Percentiles rank a stretch among this genome's conserved stretches.
Conservation (phyloP, 73 alveolate species). For the Paramecium primaurelia region DNA sequence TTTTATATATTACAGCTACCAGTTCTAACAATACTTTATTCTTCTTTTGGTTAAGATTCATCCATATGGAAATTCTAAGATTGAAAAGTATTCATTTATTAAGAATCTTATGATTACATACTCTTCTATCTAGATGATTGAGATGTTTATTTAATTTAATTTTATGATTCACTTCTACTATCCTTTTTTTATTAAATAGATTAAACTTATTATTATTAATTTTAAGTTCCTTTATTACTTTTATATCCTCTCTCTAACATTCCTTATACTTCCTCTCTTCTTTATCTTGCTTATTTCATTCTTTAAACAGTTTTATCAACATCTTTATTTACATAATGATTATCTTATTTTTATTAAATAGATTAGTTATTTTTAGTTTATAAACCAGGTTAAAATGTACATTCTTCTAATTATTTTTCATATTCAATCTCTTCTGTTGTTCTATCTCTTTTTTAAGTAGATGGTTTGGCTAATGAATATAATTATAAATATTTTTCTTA, state of each 20-base stretch:
- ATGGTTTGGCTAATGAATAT: conserved; percentile 46
- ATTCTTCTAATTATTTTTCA: conserved; percentile 54
- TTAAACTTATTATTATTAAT: not conserved
- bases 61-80: conserved; percentile 50
- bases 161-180: not conserved
- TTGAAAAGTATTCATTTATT: not conserved
- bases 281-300: conserved; percentile 54
- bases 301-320: conserved; percentile 59
- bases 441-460: conserved; percentile 47
- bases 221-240: not conserved
- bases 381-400: conserved; percentile 57
- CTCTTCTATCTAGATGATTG: conserved; percentile 29
- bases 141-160: not conserved
- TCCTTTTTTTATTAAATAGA: not conserved
- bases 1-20: not conserved
- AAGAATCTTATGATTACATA: not conserved
- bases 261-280: conserved; percentile 55
- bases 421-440: conserved; percentile 57
- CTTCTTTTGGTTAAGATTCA: not conserved
- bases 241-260: conserved; percentile 60
- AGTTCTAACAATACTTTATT: not conserved
- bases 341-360: not conserved
- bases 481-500: not conserved
- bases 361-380: not conserved
- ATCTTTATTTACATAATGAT: not conserved